Conservation (phyloP, 2,329 filamentous ascomycete species). For the Curvularia lunata region DNA sequence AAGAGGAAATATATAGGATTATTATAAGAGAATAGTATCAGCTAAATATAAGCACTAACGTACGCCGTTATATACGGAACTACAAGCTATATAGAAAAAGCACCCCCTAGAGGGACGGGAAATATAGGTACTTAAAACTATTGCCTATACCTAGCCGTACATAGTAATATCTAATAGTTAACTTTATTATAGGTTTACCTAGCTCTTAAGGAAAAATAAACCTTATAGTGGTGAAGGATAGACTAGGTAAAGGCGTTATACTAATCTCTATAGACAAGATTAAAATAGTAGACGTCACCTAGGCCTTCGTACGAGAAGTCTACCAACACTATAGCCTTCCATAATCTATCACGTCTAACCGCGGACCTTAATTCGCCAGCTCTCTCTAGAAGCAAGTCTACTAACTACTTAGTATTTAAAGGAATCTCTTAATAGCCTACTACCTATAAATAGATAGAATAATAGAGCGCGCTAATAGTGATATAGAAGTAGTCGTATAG, state of each 20-base stretch:
- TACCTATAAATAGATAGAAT: no score
- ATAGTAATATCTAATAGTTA: not conserved
- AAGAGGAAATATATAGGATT: not conserved
- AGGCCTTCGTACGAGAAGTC: no score
- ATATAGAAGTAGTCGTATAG: no score
- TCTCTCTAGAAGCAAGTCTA: no score
- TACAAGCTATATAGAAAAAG: slow-evolving; percentile 1
- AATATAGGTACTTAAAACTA: not conserved
- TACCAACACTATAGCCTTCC: not conserved
- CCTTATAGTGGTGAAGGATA: not conserved
- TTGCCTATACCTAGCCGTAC: not conserved
- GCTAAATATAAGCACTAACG: not conserved
- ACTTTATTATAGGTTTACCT: not conserved
- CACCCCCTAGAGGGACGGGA: not conserved
- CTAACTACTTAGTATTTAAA: no score
- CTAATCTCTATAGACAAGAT: not conserved
- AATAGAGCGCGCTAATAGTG: no score
- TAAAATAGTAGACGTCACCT: not conserved
- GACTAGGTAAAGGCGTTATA: not conserved
- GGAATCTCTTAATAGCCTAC: no score
- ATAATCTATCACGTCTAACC: no score
- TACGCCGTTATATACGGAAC: not conserved
- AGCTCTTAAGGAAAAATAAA: not conserved
- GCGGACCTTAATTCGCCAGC: no score
- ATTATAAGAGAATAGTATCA: slow-evolving; percentile 2